Conservation (phyloP, 352 stramenopile genomes). For the Stramenopiles sp. region DNA sequence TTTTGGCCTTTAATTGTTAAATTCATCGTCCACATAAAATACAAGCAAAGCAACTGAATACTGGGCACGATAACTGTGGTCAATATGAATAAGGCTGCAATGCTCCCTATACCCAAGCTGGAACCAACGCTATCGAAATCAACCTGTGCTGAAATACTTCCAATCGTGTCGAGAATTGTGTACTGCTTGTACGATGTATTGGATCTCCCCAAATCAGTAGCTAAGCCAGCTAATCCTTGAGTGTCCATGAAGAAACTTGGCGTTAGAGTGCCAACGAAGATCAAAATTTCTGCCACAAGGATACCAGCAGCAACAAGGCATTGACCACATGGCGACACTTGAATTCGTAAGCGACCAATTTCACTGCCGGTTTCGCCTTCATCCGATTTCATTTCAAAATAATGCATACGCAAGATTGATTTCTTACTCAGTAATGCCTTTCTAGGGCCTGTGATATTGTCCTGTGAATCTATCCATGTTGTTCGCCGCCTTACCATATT, state of each 20-base stretch:
- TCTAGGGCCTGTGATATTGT: not conserved
- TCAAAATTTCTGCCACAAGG: not conserved
- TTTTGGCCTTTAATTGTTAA: not conserved
- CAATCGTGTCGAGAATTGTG: not conserved
- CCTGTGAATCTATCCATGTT: not conserved
- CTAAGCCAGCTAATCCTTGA: not conserved
- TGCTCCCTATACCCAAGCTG: not conserved
- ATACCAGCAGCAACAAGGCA: not conserved
- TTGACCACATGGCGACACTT: not conserved
- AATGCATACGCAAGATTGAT: not conserved
- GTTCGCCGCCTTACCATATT: no score
- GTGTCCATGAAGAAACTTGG: not conserved
- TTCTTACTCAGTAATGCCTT: not conserved
- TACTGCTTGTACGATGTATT: conserved; percentile 2
- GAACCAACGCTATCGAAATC: not conserved
- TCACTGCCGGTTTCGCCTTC: not conserved
- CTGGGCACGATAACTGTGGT: not conserved
- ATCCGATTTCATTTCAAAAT: conserved; percentile 5
- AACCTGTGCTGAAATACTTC: not conserved
- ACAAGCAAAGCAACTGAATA: not conserved
- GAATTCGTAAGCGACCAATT: not conserved
- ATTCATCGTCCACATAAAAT: not conserved
- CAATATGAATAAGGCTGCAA: not conserved
- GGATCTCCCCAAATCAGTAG: not conserved
- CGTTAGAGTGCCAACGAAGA: not conserved